Evolutionary conservation across 2,329 filamentous ascomycete genomes (phyloP), one percentile per base, ranked within the genome.

Genomic region (Exophiala calicioides): DNA sequence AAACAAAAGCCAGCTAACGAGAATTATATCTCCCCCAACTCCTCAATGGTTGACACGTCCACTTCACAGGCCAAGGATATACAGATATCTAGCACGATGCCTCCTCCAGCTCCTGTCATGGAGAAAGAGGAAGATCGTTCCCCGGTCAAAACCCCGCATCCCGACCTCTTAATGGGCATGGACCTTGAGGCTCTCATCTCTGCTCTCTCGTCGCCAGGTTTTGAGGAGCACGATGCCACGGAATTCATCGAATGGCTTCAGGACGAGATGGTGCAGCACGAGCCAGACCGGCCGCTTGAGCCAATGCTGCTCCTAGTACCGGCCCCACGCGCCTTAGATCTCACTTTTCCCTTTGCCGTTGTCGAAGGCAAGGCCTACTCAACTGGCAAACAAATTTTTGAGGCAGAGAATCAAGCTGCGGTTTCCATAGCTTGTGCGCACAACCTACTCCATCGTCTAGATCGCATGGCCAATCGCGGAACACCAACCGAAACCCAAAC

Each of bases 331-430:
- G 2, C 8, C 2, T 35, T 3, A 18, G 15, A 2, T 18, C 16
- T 39, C n/a, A n/a, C n/a, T 29, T 44, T 55, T 32, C 49, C 44
- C 12, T 50, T 55, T 39, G 44, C 45, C 20, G 31, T 39, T 33
- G 23, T 55, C 41, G 52, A 55, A 35, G 52, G 40, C 16, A 55
- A 50, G 34, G 44, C 50, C 31, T 55, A 55, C 33, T 26, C 44
- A 19, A 53, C 52, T 10, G 47, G 53, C n/a, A 50, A 54, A 29
- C 30, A 48, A 35, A 16, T 52, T 26, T 54, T 44, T 16, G 53
- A 54, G 29, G 50, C 50, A 43, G 29, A 56, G 36, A 56, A 54
- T 29, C 44, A 56, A 46, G 50, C 53, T 27, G 47, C 35, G 10
- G 53, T 54, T 23, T 56, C 53, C 15, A 51, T 47, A 46, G 44